phyloP scores from a whole-genome alignment of 169 alveolate species.

The Theileria sp. region DNA sequence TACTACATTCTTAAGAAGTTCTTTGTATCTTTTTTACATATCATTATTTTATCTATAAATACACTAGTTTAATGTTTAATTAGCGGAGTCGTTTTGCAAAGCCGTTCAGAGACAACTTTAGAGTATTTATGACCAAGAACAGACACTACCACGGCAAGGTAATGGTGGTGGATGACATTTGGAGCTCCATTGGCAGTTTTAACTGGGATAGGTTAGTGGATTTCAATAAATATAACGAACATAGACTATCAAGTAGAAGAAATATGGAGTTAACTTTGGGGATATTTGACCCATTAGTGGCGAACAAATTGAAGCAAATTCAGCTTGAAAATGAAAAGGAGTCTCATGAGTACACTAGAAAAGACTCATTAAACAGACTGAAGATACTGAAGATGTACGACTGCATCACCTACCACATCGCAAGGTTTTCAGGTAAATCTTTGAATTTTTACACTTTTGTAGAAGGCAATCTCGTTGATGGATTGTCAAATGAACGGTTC shows the following conservation, averaged over 20 bases:
- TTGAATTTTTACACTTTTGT: not conserved
- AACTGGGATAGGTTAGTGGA: conserved; percentile 71
- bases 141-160: conserved; percentile 75
- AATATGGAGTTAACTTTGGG: conserved; percentile 73
- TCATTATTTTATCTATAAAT: not conserved
- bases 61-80: not conserved
- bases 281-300: conserved; percentile 61
- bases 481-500: conserved; percentile 55
- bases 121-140: conserved; percentile 68
- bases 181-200: conserved; percentile 75
- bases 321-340: conserved; percentile 36
- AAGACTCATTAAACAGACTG: conserved; percentile 25
- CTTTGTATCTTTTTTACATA: conserved; percentile 31
- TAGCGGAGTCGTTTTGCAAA: conserved; percentile 41
- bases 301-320: conserved; percentile 37
- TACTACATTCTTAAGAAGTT: conserved; percentile 73
- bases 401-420: conserved; percentile 33
- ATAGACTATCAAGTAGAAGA: conserved; percentile 66
- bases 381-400: conserved; percentile 48
- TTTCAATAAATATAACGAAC: not conserved
- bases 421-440: conserved; percentile 26
- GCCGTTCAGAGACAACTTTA: conserved; percentile 40
- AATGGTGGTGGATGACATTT: conserved; percentile 67
- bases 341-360: conserved; percentile 53
- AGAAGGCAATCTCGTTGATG: conserved; percentile 58